Conservation (phyloP, 108 stramenopile species). For the Cylindrotheca closterium region DNA sequence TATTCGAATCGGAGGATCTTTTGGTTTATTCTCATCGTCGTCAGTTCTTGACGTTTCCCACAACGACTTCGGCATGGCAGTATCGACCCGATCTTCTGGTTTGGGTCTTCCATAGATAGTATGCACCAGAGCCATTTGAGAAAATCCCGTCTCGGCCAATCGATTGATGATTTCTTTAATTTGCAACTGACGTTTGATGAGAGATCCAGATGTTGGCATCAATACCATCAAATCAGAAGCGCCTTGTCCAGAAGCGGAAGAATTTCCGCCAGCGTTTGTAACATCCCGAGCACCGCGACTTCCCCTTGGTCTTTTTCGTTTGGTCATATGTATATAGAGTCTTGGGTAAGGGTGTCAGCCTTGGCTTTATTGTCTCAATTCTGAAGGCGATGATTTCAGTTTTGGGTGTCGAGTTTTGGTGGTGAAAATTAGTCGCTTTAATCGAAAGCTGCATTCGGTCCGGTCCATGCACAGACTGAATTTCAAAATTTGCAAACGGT, state of each 20-base stretch:
- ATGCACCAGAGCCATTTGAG: conserved; percentile 57
- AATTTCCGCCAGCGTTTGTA: not conserved
- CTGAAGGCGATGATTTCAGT: no score
- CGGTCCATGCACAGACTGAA: not conserved
- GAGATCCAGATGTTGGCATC: conserved; percentile 16
- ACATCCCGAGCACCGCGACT: conserved; percentile 19
- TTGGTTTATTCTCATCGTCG: not conserved
- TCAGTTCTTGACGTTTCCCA: conserved; percentile 4
- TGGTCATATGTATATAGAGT: conserved; percentile 2
- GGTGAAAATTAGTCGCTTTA: not conserved
- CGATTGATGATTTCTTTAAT: conserved; percentile 28
- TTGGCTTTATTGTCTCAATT: not conserved
- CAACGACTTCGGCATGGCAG: conserved; percentile 34
- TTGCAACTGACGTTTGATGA: conserved; percentile 9
- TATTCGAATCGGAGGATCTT: conserved; percentile 16
- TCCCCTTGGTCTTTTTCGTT: conserved; percentile 21
- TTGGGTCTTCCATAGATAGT: conserved; percentile 60
- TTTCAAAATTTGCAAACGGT: not conserved
- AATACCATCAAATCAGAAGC: conserved; percentile 35
- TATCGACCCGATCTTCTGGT: conserved; percentile 45
- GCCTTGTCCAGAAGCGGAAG: conserved; percentile 5
- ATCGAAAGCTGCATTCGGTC: not conserved
- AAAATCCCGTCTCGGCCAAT: conserved; percentile 42
- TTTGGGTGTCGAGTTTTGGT: no score
- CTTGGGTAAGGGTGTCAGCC: not conserved